phyloP scores from a whole-genome alignment of 192 early-diverging fungal genomes.

The Mortierella claussenii region DNA sequence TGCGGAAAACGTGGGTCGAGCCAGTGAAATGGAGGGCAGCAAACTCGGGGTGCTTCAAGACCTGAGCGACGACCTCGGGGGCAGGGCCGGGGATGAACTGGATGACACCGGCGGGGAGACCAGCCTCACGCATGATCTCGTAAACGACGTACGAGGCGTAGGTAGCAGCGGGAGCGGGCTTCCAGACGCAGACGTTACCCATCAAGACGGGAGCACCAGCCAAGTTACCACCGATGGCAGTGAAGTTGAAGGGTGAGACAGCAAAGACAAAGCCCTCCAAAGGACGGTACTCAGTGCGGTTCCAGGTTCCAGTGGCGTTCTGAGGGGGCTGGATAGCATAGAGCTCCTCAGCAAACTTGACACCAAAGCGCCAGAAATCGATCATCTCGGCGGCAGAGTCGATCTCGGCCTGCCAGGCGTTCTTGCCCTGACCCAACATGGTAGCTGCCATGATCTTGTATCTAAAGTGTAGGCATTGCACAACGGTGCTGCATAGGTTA shows the following conservation, averaged over 20 bases:
- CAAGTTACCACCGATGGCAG: conserved; percentile 97
- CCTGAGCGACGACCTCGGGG: conserved; percentile 78
- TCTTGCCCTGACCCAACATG: conserved; percentile 99
- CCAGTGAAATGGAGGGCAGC: conserved; percentile 98
- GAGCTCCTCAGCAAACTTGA: conserved; percentile 92
- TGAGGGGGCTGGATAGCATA: conserved; percentile 93
- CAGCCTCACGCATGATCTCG: conserved; percentile 94
- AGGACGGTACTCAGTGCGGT: conserved; percentile 94
- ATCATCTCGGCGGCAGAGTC: conserved; percentile 95
- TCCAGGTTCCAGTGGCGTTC: conserved; percentile 89
- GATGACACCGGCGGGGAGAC: conserved; percentile 95
- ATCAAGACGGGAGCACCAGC: conserved; percentile 93
- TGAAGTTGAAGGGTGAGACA: conserved; percentile 99
- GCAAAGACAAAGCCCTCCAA: conserved; percentile 99
- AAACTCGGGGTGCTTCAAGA: conserved; percentile 92
- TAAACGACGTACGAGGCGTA: conserved; percentile 92
- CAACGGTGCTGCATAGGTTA: neutral
- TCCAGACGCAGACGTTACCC: conserved; percentile 99
- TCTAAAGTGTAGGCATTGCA: conserved; percentile 26
- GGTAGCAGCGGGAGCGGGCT: conserved; percentile 89
- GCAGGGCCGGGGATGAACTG: conserved; percentile 97
- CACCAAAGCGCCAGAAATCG: conserved; percentile 97
- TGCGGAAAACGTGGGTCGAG: conserved; percentile 91
- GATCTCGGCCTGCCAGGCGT: conserved; percentile 99
- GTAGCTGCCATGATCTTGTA: conserved; percentile 91